Evolutionary conservation across 1,284 basidiomycete species (phyloP), one percentile per base, ranked within the genome.

Genomic region (Hymenochaete sp.): DNA sequence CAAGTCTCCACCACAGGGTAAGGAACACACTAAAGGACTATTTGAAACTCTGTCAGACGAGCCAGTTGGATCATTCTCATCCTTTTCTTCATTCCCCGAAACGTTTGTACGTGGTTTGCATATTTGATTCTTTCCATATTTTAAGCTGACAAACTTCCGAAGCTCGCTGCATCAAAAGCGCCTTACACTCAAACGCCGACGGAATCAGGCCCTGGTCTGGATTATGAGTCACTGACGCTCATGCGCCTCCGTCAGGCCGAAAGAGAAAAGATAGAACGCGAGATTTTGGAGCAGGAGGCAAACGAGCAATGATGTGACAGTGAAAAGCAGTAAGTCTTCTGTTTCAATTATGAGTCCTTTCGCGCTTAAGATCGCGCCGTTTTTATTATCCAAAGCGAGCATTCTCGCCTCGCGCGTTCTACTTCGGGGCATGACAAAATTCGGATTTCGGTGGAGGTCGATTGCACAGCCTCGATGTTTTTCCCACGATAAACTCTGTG

Each of bases 231-330:
- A 11, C 61, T 89, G 44, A 91, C 87, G 1, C 67, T 93, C 32
- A 75, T 92, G 68, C 74, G 83, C 4, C 72, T 92, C 62, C 71
- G 88, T 25, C 85, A 91, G 58, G 79, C 85, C 3, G 86, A 88
- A 57, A 70, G 81, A 27, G 83, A 81, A 51, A 67, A 81, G 37
- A 58, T 91, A 24, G 88, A 87, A 55, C 70, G 76, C 51, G 82
- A 91, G 62, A 53, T 53, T 21, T 28, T 44, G 19, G 81, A 83
- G 56, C 70, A 73, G 48, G 83, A 86, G 53, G 77, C 68, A 14
- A 35, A 38, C 11, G 49, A 51, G 24, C 35, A 39, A 39, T n/a
- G 10, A 25, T 29, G 22, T 3, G n/a, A n/a, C 8, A 8, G 28
- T 29, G 28, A n/a, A 29, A 29, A 29, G 28, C n/a, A n/a, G n/a